Percentiles rank a stretch among this genome's conserved stretches.
Evolutionary conservation across 2,329 filamentous ascomycete species (phyloP).

Genomic region (Cladosporium colombiae): DNA sequence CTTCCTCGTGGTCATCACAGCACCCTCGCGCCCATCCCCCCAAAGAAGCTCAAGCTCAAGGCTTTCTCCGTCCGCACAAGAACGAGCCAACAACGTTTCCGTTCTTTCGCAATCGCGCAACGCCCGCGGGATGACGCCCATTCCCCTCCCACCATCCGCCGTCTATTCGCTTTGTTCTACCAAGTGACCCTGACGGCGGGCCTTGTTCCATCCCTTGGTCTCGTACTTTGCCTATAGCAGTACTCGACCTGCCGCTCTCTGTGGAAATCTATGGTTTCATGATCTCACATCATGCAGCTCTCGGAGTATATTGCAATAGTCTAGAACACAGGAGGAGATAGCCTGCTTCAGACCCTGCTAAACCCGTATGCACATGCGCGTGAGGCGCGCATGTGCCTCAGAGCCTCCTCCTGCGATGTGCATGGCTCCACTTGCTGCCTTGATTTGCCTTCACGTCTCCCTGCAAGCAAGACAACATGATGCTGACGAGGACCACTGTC

Average conservation of each 20-base stretch:
- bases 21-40: neutral
- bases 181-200: neutral
- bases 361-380: neutral
- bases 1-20: neutral
- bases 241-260: neutral
- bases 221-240: neutral
- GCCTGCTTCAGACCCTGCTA: no score
- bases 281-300: neutral
- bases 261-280: neutral
- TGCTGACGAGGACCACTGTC: no score
- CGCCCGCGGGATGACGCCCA: constrained; percentile 7
- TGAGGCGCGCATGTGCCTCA: no score
- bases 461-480: no score
- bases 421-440: neutral
- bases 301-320: neutral
- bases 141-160: neutral
- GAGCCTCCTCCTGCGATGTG: neutral
- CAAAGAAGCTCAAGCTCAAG: neutral
- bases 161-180: neutral
- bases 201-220: constrained; percentile 5
- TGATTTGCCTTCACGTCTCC: neutral
- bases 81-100: neutral
- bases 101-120: neutral
- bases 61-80: neutral
- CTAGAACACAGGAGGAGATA: neutral